These are phyloP conservation scores for Aspergillus proliferans DNA, from an alignment of 2,329 filamentous ascomycete genomes.

Conservation along the genomic window DNA sequence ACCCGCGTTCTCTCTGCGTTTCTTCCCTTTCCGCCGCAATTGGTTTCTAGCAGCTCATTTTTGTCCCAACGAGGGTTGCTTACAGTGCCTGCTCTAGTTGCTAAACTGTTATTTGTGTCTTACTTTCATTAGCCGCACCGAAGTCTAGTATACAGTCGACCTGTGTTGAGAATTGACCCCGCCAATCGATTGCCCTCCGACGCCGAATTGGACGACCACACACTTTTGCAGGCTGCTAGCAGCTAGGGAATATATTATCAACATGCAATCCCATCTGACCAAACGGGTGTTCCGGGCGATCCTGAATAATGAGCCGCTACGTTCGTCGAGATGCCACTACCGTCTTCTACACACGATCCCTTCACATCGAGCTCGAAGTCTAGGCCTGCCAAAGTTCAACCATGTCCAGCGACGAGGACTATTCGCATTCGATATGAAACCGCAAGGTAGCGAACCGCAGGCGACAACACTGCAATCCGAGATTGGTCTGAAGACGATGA, in stretches of 20 bases:
- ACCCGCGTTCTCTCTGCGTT: constrained; percentile 9
- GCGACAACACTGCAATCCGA: constrained; percentile 53
- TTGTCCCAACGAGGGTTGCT: background rate
- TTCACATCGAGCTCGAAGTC: constrained; percentile 24
- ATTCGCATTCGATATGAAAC: constrained; percentile 28
- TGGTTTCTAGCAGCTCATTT: constrained; percentile 6
- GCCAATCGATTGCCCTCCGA: background rate
- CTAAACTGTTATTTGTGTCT: background rate
- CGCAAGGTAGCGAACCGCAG: constrained; percentile 46
- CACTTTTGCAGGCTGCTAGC: background rate
- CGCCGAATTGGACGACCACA: background rate
- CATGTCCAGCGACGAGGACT: constrained; percentile 26
- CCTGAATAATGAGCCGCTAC: constrained; percentile 39
- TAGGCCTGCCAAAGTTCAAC: constrained; percentile 27
- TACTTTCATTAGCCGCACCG: background rate
- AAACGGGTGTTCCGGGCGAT: constrained; percentile 41
- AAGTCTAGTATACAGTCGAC: background rate
- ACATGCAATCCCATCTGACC: constrained; percentile 42
- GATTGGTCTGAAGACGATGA: constrained; percentile 62
- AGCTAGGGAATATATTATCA: background rate
- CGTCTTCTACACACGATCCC: constrained; percentile 27
- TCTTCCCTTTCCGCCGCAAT: constrained; percentile 16
- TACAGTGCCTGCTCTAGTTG: no score
- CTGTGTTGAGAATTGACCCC: background rate
- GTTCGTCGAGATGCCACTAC: constrained; percentile 31